phyloP scores from a whole-genome alignment of 495 filamentous ascomycete genomes.

The Penicillium herquei region DNA sequence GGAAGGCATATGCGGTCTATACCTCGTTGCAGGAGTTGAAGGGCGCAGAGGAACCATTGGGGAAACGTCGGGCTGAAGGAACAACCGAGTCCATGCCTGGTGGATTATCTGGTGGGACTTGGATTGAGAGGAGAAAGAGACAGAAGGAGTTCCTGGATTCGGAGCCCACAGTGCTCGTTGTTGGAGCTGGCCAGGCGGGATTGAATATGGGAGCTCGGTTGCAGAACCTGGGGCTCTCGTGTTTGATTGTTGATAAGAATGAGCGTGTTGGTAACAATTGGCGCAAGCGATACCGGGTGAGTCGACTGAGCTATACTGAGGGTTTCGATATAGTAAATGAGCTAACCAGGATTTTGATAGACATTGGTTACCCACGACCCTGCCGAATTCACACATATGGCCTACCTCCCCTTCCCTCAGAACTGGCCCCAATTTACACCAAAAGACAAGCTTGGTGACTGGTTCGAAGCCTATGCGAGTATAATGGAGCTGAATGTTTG shows the following conservation, averaged over 20 bases:
- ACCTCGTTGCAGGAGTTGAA: slow-evolving; percentile 55
- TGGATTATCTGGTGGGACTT: slow-evolving; percentile 61
- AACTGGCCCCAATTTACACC: slow-evolving; percentile 70
- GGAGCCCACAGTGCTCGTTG: slow-evolving; percentile 64
- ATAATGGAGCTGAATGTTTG: slow-evolving; percentile 75
- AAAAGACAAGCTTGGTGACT: slow-evolving; percentile 77
- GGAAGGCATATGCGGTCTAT: slow-evolving; percentile 67
- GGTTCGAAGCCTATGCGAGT: slow-evolving; percentile 71
- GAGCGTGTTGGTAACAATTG: slow-evolving; percentile 73
- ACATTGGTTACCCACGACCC: slow-evolving; percentile 55
- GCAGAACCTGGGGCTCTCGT: slow-evolving; percentile 63
- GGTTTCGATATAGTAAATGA: not conserved
- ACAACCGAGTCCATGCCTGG: slow-evolving; percentile 56
- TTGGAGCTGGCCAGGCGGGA: slow-evolving; percentile 58
- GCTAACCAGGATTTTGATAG: slow-evolving; percentile 1
- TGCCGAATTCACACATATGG: slow-evolving; percentile 72
- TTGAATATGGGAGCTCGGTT: slow-evolving; percentile 66
- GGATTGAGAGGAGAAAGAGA: slow-evolving; percentile 59
- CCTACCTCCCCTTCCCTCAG: slow-evolving; percentile 68
- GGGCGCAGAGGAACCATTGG: slow-evolving; percentile 50
- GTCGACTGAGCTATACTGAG: not conserved
- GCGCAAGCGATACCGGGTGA: slow-evolving; percentile 59
- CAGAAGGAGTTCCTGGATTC: slow-evolving; percentile 54
- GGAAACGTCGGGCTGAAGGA: slow-evolving; percentile 47
- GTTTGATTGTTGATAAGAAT: slow-evolving; percentile 66